Evolutionary conservation across 306 rosid genomes (phyloP).

Genomic region (Bauhinia variegata): DNA sequence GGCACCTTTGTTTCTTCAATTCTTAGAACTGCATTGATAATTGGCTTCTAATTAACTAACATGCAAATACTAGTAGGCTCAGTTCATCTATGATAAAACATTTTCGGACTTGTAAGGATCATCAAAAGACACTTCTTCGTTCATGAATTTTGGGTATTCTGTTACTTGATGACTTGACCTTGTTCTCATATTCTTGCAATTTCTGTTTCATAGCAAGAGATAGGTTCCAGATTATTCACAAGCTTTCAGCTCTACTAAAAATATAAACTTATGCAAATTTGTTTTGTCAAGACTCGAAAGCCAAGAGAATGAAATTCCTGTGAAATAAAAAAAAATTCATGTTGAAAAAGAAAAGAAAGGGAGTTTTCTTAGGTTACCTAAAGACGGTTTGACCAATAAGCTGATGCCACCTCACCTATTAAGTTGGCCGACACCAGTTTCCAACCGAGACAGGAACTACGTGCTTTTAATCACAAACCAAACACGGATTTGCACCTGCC

Average conservation of each 20-base stretch:
- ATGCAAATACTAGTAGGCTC: neutral
- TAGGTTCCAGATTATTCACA: too few species aligned
- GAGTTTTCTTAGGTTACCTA: neutral
- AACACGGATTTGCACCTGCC: too few species aligned
- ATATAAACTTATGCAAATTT: neutral
- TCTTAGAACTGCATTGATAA: neutral
- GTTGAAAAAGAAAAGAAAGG: too few species aligned
- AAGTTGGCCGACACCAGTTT: neutral
- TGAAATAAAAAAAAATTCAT: too few species aligned
- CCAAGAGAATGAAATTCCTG: neutral
- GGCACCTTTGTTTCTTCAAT: neutral
- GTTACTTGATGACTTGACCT: constrained; percentile 8
- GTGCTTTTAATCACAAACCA: too few species aligned
- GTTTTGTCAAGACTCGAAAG: neutral
- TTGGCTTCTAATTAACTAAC: neutral
- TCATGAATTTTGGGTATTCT: constrained; percentile 15
- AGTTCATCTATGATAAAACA: neutral
- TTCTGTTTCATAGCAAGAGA: too few species aligned
- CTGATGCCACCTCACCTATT: constrained; percentile 2
- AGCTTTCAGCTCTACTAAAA: too few species aligned
- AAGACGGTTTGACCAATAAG: neutral
- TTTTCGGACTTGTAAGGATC: constrained; percentile 1
- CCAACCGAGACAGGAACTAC: neutral
- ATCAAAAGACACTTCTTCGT: neutral
- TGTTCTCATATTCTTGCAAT: neutral